Conservation (phyloP, 805 yeast genomes). For the Nakazawaea laoshanensis region DNA sequence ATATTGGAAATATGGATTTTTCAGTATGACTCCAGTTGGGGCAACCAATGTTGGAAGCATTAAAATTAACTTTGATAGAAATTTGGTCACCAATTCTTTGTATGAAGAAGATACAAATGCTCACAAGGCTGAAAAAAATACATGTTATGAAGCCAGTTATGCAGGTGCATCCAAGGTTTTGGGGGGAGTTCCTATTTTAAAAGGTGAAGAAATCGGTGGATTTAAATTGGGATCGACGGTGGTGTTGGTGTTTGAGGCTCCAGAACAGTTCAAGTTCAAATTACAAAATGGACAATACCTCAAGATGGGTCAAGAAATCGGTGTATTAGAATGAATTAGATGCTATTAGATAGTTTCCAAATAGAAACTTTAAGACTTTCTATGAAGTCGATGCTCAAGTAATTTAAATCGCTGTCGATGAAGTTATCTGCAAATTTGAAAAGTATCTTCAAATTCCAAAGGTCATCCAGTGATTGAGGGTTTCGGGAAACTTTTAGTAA, state of each 20-base stretch:
- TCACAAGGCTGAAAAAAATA: constrained; percentile 48
- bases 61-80: constrained; percentile 83
- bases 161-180: constrained; percentile 64
- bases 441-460: constrained; percentile 55
- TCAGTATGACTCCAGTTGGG: constrained; percentile 98
- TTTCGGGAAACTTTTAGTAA: constrained; percentile 30
- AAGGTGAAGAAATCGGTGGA: constrained; percentile 97
- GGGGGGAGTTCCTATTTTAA: constrained; percentile 81
- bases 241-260: constrained; percentile 96
- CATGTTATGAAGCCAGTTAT: constrained; percentile 93
- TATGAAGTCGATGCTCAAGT: constrained; percentile 39
- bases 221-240: constrained; percentile 94
- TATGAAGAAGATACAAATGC: constrained; percentile 32
- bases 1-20: constrained; percentile 94
- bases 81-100: constrained; percentile 73
- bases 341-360: constrained; percentile 20
- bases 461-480: constrained; percentile 40
- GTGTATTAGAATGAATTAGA: constrained; percentile 23
- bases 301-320: constrained; percentile 77
- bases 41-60: constrained; percentile 98
- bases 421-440: constrained; percentile 50
- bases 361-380: constrained; percentile 41
- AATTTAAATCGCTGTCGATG: constrained; percentile 29
- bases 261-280: constrained; percentile 63
- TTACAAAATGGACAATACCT: constrained; percentile 69